Percentiles rank a stretch among this genome's conserved stretches.
Evolutionary conservation across 305 asterid genomes (phyloP).

Genomic region (Solanum aculeatissimum): DNA sequence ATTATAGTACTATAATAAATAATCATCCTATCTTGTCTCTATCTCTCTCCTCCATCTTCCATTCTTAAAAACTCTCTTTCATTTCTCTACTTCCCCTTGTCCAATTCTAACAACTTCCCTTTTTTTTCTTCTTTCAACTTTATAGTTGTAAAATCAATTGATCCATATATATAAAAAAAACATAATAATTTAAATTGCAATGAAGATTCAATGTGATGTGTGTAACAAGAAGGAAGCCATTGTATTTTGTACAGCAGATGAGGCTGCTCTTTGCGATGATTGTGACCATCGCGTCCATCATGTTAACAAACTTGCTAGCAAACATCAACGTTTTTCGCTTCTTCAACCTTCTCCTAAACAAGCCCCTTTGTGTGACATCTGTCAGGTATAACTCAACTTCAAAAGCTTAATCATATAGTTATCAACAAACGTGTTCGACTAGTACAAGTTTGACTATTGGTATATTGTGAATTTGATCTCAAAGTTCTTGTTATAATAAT

Average conservation of each 20-base stretch:
- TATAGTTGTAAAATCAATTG: no score
- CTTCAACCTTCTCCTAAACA: slow-evolving; percentile 48
- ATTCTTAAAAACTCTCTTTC: background rate
- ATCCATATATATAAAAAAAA: no score
- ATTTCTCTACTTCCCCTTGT: background rate
- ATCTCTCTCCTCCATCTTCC: background rate
- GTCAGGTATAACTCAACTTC: slow-evolving; percentile 36
- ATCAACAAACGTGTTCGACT: no score
- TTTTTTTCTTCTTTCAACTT: background rate
- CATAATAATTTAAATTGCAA: background rate
- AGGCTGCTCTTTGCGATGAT: slow-evolving; percentile 75
- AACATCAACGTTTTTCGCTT: slow-evolving; percentile 74
- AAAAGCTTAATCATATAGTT: background rate
- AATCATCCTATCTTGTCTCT: background rate
- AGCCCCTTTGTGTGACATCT: slow-evolving; percentile 66
- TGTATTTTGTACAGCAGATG: slow-evolving; percentile 70
- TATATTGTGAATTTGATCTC: background rate
- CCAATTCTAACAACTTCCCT: background rate
- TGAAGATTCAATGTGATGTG: slow-evolving; percentile 93
- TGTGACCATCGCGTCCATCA: slow-evolving; percentile 96
- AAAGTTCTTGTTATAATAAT: background rate
- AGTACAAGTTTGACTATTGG: no score
- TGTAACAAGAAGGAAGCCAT: slow-evolving; percentile 69
- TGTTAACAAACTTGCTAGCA: slow-evolving; percentile 86
- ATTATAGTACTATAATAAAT: background rate